Conservation (phyloP, 768 basidiomycete species). For the Serendipita sp. region DNA sequence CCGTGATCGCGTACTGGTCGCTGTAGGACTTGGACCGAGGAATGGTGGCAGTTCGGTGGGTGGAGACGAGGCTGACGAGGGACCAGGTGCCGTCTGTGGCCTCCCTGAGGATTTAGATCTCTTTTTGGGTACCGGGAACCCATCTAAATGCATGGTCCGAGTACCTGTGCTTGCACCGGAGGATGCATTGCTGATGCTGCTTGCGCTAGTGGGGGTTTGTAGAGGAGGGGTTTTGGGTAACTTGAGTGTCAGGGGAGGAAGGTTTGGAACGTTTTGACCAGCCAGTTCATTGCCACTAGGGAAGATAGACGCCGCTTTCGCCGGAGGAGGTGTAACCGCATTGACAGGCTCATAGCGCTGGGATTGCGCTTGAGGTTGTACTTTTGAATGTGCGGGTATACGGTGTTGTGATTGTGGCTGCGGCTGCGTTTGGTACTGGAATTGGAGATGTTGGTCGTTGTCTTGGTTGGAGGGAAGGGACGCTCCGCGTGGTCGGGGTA, state of each 20-base stretch:
- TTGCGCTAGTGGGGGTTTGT: not conserved
- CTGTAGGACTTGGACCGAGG: not conserved
- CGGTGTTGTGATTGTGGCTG: too few relatives aligned
- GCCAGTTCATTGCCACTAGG: too few relatives aligned
- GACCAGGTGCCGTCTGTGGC: slow-evolving; percentile 3
- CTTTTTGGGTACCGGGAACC: not conserved
- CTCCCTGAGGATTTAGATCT: not conserved
- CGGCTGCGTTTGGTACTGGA: too few relatives aligned
- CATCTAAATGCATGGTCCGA: not conserved
- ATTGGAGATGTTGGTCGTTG: too few relatives aligned
- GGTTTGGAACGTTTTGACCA: too few relatives aligned
- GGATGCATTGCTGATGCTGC: too few relatives aligned
- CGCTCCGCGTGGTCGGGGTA: not conserved
- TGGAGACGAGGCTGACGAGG: not conserved
- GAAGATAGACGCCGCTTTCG: too few relatives aligned
- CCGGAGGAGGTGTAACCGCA: too few relatives aligned
- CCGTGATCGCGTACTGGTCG: not conserved
- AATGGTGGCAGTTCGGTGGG: not conserved
- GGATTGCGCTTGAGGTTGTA: too few relatives aligned
- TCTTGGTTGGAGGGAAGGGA: not conserved
- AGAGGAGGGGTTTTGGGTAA: not conserved
- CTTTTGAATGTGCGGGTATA: too few relatives aligned
- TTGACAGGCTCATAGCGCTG: too few relatives aligned
- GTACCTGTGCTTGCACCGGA: not conserved
- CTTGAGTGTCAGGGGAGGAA: not conserved